Conservation (phyloP, 164 flowering plant genomes). For the Euptelea pleiosperma region DNA sequence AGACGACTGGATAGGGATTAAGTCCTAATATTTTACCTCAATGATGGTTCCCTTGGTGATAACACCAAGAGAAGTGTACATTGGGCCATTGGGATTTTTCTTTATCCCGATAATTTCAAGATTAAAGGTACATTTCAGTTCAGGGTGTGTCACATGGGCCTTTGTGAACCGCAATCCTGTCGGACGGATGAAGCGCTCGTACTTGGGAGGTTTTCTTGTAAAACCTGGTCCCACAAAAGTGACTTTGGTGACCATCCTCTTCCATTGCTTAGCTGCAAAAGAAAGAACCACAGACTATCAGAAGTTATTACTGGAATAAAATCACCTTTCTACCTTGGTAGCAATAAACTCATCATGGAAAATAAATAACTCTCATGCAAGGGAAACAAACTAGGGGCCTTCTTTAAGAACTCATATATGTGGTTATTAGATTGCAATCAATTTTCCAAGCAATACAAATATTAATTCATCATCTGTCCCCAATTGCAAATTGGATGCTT, state of each 20-base stretch:
- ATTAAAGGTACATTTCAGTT: constrained; percentile 90
- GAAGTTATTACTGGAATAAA: background rate
- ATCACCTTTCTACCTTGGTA: background rate
- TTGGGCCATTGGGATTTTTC: constrained; percentile 94
- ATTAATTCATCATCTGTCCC: too few relatives aligned
- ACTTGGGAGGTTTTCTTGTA: constrained; percentile 96
- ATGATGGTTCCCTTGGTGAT: constrained; percentile 91
- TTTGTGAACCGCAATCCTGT: constrained; percentile 80
- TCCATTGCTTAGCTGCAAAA: constrained; percentile 94
- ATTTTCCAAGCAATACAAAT: background rate
- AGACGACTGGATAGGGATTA: background rate
- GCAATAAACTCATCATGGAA: too few relatives aligned
- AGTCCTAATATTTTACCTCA: constrained; percentile 51
- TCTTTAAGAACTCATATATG: background rate
- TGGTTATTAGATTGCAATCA: background rate
- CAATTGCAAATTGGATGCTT: too few relatives aligned
- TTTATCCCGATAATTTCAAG: constrained; percentile 94
- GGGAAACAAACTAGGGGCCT: background rate
- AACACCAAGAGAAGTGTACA: constrained; percentile 96
- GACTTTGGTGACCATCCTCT: constrained; percentile 93
- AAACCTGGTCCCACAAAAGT: constrained; percentile 93
- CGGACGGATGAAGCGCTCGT: constrained; percentile 95
- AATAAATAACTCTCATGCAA: too few relatives aligned
- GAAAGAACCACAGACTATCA: background rate
- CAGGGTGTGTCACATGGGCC: constrained; percentile 98